Evolutionary conservation across 2,329 filamentous ascomycete genomes (phyloP).

Genomic region (Fusarium agapanthi): DNA sequence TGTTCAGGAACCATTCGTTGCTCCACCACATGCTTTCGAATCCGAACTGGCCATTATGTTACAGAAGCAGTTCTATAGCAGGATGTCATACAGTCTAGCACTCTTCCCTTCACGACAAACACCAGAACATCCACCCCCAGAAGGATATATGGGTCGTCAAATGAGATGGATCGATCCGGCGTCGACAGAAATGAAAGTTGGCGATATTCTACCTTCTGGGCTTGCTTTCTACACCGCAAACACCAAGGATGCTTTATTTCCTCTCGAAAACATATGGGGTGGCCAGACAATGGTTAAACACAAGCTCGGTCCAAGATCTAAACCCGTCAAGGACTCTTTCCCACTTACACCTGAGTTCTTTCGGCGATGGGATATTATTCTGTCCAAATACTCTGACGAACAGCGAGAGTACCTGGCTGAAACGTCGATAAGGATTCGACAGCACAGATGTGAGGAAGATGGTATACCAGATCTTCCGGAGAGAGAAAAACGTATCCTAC

Average conservation of each 20-base stretch:
- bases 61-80: not conserved
- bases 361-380: not conserved
- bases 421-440: not conserved
- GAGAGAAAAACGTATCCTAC: not conserved
- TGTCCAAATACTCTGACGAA: not conserved
- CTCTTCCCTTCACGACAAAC: not conserved
- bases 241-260: fast-evolving
- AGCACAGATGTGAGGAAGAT: not conserved
- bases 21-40: not conserved
- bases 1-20: not conserved
- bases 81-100: not conserved
- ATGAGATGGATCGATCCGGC: not conserved
- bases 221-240: not conserved
- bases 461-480: not conserved
- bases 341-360: not conserved
- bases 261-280: not conserved
- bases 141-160: not conserved
- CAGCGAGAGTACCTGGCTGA: not conserved
- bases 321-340: not conserved
- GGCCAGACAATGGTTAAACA: not conserved
- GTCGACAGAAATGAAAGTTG: fast-evolving
- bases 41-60: not conserved
- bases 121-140: fast-evolving
- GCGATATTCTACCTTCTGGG: not conserved
- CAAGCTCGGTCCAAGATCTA: not conserved